Conservation (phyloP, 441 rosid genomes). For the Arabidopsis hybrid region DNA sequence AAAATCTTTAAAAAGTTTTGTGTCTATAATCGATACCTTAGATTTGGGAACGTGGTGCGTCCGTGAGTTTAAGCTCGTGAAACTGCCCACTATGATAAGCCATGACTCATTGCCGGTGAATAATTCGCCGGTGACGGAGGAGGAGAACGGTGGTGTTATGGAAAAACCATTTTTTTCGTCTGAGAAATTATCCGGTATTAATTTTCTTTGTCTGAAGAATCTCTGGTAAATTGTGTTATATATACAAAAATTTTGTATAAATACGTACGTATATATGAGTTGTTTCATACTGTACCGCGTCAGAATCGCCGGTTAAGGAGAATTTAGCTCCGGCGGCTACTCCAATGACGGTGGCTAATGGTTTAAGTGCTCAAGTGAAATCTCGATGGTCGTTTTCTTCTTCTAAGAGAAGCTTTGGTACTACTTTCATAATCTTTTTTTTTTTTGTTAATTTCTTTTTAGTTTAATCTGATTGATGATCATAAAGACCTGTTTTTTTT, state of each 20-base stretch:
- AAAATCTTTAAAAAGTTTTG: neutral
- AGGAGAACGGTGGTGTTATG: constrained; percentile 38
- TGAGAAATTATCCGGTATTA: constrained; percentile 52
- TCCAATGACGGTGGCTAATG: neutral
- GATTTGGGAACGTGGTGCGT: constrained; percentile 66
- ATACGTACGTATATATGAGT: neutral
- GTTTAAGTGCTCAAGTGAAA: constrained; percentile 39
- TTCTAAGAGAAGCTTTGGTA: constrained; percentile 57
- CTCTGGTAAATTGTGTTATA: neutral
- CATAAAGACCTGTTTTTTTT: neutral
- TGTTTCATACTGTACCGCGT: neutral
- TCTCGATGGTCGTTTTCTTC: constrained; percentile 50
- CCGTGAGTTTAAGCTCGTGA: constrained; percentile 50
- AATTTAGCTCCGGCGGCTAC: constrained; percentile 2
- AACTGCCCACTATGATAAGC: constrained; percentile 46
- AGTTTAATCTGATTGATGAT: constrained; percentile 3
- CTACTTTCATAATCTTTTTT: neutral
- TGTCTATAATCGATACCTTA: neutral
- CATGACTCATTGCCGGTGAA: constrained; percentile 43
- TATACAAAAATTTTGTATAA: neutral
- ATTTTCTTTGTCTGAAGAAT: neutral
- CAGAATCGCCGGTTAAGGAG: constrained; percentile 37
- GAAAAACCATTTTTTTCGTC: constrained; percentile 42
- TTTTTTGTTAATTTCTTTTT: neutral
- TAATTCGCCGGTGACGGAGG: constrained; percentile 20